These are phyloP conservation scores for Canariomyces notabilis DNA, from an alignment of 2,329 filamentous ascomycete species.

Conservation along the genomic window DNA sequence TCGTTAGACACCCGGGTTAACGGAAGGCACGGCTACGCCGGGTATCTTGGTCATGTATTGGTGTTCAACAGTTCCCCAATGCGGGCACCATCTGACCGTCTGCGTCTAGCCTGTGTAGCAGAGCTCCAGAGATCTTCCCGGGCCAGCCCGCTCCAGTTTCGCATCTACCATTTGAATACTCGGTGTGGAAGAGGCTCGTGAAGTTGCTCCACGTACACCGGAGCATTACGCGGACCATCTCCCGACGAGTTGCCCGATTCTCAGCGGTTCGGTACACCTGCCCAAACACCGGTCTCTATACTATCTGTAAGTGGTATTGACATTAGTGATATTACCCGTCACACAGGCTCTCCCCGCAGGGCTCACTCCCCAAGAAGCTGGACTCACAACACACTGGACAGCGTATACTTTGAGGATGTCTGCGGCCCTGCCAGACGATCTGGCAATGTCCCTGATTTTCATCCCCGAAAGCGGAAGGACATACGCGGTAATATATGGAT, in stretches of 20 bases:
- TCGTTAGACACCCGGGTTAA: too few species aligned
- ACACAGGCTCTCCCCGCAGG: background rate
- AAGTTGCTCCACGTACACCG: constrained; percentile 5
- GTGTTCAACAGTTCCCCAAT: too few species aligned
- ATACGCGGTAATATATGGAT: constrained; percentile 11
- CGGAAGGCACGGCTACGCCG: too few species aligned
- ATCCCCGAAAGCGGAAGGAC: background rate
- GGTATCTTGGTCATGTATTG: too few species aligned
- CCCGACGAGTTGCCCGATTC: constrained; percentile 7
- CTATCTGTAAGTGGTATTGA: constrained; percentile 9
- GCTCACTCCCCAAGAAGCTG: background rate
- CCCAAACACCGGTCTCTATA: background rate
- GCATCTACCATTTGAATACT: constrained; percentile 2
- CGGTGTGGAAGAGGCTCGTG: constrained; percentile 1
- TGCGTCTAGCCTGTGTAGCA: constrained; percentile 7
- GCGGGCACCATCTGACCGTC: too few species aligned
- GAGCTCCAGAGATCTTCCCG: constrained; percentile 10
- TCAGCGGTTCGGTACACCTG: constrained; percentile 1
- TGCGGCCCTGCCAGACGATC: constrained; percentile 3
- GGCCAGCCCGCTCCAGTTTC: constrained; percentile 4
- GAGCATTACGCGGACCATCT: constrained; percentile 10
- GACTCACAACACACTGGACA: background rate
- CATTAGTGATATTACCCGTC: too few species aligned
- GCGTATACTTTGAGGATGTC: constrained; percentile 6
- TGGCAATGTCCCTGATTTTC: constrained; percentile 6